These are phyloP conservation scores for Lepiota subincarnata DNA, from an alignment of 768 basidiomycete genomes.

Conservation along the genomic window DNA sequence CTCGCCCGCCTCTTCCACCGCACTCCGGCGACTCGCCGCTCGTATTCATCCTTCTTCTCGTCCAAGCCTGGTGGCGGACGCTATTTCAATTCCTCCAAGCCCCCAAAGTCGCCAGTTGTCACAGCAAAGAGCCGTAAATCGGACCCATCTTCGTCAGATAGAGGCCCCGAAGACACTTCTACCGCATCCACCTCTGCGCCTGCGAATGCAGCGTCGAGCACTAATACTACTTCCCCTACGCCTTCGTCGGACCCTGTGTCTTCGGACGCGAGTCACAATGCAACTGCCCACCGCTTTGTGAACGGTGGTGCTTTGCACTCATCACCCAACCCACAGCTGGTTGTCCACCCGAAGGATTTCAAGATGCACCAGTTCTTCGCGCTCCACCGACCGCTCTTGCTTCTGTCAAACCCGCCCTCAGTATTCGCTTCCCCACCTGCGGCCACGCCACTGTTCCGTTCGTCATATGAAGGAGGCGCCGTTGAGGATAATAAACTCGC, in stretches of 20 bases:
- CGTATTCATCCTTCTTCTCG: slow-evolving; percentile 78
- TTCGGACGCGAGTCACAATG: slow-evolving; percentile 10
- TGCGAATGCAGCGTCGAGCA: slow-evolving; percentile 8
- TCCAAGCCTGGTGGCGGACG: slow-evolving; percentile 72
- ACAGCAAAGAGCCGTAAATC: slow-evolving; percentile 26
- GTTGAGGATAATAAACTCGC: slow-evolving; percentile 16
- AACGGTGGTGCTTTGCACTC: not conserved
- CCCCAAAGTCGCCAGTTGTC: slow-evolving; percentile 47
- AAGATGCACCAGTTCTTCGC: slow-evolving; percentile 85
- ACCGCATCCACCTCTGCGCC: slow-evolving; percentile 8
- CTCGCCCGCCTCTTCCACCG: slow-evolving; percentile 45
- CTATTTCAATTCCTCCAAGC: slow-evolving; percentile 71
- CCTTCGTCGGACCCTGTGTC: slow-evolving; percentile 7
- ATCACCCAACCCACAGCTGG: slow-evolving; percentile 39
- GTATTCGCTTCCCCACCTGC: slow-evolving; percentile 37
- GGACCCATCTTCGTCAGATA: slow-evolving; percentile 7
- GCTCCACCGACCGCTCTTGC: slow-evolving; percentile 72
- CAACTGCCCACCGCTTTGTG: slow-evolving; percentile 16
- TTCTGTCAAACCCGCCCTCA: slow-evolving; percentile 57
- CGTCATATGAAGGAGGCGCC: slow-evolving; percentile 9
- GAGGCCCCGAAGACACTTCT: slow-evolving; percentile 9
- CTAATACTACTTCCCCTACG: slow-evolving; percentile 6
- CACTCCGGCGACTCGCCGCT: slow-evolving; percentile 45
- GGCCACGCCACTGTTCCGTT: slow-evolving; percentile 19
- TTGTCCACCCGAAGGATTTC: slow-evolving; percentile 62